Base-by-base conservation (phyloP, 208 protist species). In the Wallacemonas sp. region DNA sequence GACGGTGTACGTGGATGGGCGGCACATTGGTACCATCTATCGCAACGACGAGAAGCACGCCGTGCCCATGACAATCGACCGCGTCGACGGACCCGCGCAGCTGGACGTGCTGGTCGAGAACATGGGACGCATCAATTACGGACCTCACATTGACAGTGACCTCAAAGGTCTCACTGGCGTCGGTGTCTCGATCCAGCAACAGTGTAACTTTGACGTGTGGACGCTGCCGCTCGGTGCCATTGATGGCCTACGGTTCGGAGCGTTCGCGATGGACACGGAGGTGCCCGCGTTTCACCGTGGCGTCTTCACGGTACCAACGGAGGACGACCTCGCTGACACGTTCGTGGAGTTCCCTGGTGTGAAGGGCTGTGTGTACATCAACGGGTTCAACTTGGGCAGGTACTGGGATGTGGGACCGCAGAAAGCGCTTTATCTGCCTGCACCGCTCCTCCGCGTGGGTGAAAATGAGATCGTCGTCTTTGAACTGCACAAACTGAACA, bases 331-430 rank as follows among this genome's bases (percentile, higher is more conserved):
- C 46, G 46, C 46, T 2, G 46, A 54, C 46, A 54, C 46, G 24
- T 54, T 54, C 22, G 22, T 54, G 24, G 46, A 54, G 46, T 54
- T 54, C 46, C 46, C 80, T 12, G 88, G 83, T 26, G 87, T 83
- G 59, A 94, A 94, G 76, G 92, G 91, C 80, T 94, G 92, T 63
- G 91, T 94, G 75, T 94, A 94, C 81, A 90, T 94, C 85, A 85
- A 94, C 70, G 70, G 46, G 24, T 54, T 54, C 46, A 54, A 54
- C 46, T 6, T 54, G 21, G 46, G 46, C 4, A 4, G 46, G 11
- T 54, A 54, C 46, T 54, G 46, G 46, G 46, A 54, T n/a, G 46
- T 54, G 24, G 46, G 46, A 4, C 46, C 90, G 49, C 79, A 86
- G 45, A 70, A 90, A 64, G 71, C 90, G 62, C 88, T 90, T 71